Evolutionary conservation across 2,329 filamentous ascomycete species (phyloP).

Genomic region (Ophiostoma fasciatum): DNA sequence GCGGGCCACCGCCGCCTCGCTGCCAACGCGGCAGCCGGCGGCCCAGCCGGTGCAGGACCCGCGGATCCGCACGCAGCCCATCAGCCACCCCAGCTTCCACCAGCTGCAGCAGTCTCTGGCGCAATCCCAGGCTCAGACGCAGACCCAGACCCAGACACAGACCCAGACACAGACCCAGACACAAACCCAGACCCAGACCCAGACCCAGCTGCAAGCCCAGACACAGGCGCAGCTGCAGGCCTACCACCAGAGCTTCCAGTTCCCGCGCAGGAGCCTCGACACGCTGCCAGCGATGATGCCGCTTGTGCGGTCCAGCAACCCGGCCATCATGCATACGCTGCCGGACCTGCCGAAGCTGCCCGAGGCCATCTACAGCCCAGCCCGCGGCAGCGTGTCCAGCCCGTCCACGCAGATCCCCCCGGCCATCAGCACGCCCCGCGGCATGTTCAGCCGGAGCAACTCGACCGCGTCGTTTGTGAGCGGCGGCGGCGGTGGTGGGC

Average conservation of each 20-base stretch:
- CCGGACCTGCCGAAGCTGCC: conserved; percentile 53
- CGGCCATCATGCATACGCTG: conserved; percentile 15
- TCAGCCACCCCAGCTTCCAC: conserved; percentile 26
- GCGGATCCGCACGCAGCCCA: conserved; percentile 35
- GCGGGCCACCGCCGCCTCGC: conserved; percentile 21
- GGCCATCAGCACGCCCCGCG: conserved; percentile 49
- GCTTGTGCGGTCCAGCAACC: background rate
- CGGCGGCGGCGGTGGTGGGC: no score
- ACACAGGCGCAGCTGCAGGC: conserved; percentile 4
- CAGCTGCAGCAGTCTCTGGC: conserved; percentile 4
- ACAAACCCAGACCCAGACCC: conserved; percentile 16
- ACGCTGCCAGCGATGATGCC: background rate
- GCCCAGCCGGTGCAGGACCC: conserved; percentile 33
- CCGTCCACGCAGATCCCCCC: conserved; percentile 50
- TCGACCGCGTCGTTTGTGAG: conserved; percentile 32
- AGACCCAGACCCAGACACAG: conserved; percentile 19
- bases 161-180: background rate
- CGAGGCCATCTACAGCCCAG: conserved; percentile 66
- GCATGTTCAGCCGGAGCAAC: conserved; percentile 45
- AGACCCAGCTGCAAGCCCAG: conserved; percentile 13
- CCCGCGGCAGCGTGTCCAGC: conserved; percentile 52
- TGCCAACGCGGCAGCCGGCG: conserved; percentile 12
- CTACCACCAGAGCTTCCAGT: conserved; percentile 5
- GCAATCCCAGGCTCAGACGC: background rate
- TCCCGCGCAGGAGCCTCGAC: conserved; percentile 3